Percentiles rank a stretch among this genome's conserved stretches.
These are phyloP conservation scores for Falciphora oryzae DNA, from an alignment of 2,329 filamentous ascomycete genomes.

Conservation along the genomic window DNA sequence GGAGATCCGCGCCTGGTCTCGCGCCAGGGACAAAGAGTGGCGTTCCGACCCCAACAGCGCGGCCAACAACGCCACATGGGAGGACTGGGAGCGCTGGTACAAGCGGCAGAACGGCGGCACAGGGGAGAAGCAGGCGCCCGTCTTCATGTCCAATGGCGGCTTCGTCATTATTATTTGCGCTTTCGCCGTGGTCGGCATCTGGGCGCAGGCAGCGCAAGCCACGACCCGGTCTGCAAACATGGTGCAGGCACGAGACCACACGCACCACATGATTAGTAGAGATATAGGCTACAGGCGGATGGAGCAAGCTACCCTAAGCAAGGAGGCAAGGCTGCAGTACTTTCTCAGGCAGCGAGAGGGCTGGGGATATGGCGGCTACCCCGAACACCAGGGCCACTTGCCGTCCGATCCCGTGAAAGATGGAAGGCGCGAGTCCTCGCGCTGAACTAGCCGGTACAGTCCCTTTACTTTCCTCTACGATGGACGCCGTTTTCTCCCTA, in stretches of 20 bases:
- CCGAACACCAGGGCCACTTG: constrained; percentile 4
- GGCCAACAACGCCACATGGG: constrained; percentile 84
- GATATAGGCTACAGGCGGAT: constrained; percentile 48
- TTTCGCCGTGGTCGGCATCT: constrained; percentile 62
- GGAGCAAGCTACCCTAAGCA: constrained; percentile 44
- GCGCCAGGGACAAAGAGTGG: constrained; percentile 42
- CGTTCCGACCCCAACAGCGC: constrained; percentile 40
- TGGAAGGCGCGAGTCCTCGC: not conserved
- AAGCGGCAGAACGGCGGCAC: constrained; percentile 41
- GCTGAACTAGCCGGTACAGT: not conserved
- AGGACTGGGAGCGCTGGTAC: constrained; percentile 89
- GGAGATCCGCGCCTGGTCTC: constrained; percentile 34
- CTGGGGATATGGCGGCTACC: constrained; percentile 20
- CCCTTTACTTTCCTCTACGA: not conserved
- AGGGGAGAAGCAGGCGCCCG: constrained; percentile 42
- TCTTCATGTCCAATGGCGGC: constrained; percentile 71
- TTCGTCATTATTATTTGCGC: constrained; percentile 70
- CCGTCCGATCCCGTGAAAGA: not conserved
- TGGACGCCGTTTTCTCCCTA: not conserved
- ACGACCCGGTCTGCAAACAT: constrained; percentile 55
- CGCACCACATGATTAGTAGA: constrained; percentile 60
- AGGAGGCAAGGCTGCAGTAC: constrained; percentile 64
- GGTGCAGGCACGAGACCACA: constrained; percentile 60
- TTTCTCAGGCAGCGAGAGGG: constrained; percentile 70
- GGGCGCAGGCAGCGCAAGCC: constrained; percentile 67